Percentiles rank a stretch among this genome's conserved stretches.
Evolutionary conservation across 1,284 basidiomycete genomes (phyloP).

Genomic region (Trichosporon inkin): DNA sequence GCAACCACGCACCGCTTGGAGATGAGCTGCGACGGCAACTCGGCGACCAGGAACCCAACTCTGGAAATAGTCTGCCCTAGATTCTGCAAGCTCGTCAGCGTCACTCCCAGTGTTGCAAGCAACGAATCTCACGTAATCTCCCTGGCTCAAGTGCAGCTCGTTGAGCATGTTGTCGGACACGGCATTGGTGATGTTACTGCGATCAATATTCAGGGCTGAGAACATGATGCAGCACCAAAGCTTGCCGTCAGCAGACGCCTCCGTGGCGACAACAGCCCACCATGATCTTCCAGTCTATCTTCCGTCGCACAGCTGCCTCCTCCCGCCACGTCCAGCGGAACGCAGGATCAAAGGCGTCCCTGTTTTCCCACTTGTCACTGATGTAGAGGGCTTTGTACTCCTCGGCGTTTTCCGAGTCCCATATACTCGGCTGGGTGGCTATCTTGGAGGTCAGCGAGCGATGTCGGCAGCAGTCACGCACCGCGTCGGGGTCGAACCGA

Average conservation of each 20-base stretch:
- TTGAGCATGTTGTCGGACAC: conserved; percentile 46
- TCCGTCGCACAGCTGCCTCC: conserved; percentile 60
- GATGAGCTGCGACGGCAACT: conserved; percentile 39
- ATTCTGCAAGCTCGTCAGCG: conserved; percentile 20
- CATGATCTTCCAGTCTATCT: conserved; percentile 62
- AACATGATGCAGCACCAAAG: conserved; percentile 21
- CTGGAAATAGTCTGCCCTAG: conserved; percentile 40
- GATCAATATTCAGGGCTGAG: conserved; percentile 40
- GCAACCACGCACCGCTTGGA: conserved; percentile 3
- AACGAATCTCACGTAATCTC: conserved; percentile 30
- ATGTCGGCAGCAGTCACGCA: not conserved
- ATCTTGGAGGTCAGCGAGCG: not conserved
- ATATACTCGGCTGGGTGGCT: not conserved
- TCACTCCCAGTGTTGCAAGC: not conserved
- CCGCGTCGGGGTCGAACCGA: not conserved
- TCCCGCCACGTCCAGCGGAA: conserved; percentile 68
- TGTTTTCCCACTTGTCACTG: conserved; percentile 24
- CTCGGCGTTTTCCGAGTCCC: not conserved
- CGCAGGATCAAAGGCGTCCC: conserved; percentile 56
- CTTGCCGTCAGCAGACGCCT: not conserved
- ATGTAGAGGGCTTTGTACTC: not conserved
- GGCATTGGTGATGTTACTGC: conserved; percentile 39
- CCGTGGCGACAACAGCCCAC: not conserved
- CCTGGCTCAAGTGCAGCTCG: conserved; percentile 43
- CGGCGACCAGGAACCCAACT: conserved; percentile 37